These are phyloP conservation scores for Arthrobotrys megalospora DNA, from an alignment of 2,329 filamentous ascomycete genomes.

Conservation along the genomic window DNA sequence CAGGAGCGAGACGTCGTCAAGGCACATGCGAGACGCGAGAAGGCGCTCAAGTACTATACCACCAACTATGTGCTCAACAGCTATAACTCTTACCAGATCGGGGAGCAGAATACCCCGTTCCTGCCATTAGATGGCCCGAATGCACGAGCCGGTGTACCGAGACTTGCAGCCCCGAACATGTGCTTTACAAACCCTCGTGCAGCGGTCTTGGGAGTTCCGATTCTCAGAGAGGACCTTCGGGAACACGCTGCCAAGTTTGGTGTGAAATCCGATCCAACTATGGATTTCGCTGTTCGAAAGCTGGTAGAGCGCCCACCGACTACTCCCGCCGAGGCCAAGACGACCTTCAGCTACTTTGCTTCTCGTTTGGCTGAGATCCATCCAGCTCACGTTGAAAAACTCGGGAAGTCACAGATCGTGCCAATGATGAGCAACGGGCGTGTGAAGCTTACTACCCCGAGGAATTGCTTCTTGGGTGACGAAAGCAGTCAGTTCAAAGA, in stretches of 20 bases:
- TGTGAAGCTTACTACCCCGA: slow-evolving; percentile 76
- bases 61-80: slow-evolving; percentile 82
- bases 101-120: slow-evolving; percentile 72
- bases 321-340: slow-evolving; percentile 76
- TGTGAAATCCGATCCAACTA: slow-evolving; percentile 84
- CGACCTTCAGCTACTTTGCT: slow-evolving; percentile 87
- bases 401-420: slow-evolving; percentile 79
- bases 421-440: slow-evolving; percentile 72
- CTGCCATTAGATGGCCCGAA: slow-evolving; percentile 80
- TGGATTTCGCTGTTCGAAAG: slow-evolving; percentile 81
- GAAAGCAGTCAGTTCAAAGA: slow-evolving; percentile 80
- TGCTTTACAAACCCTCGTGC: slow-evolving; percentile 88
- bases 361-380: slow-evolving; percentile 81
- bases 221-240: slow-evolving; percentile 82
- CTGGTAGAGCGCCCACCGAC: slow-evolving; percentile 81
- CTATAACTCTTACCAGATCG: slow-evolving; percentile 78
- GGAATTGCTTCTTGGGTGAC: slow-evolving; percentile 83
- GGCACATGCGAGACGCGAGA: slow-evolving; percentile 74
- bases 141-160: slow-evolving; percentile 68
- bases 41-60: slow-evolving; percentile 85
- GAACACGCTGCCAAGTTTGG: slow-evolving; percentile 87
- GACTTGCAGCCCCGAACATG: slow-evolving; percentile 78
- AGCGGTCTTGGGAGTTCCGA: slow-evolving; percentile 82
- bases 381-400: slow-evolving; percentile 73
- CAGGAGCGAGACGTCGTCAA: slow-evolving; percentile 70